Evolutionary conservation across 176 grass and related monocot genomes (phyloP), one percentile per base, ranked within the genome.

Genomic region (Phoenix roebelenii): DNA sequence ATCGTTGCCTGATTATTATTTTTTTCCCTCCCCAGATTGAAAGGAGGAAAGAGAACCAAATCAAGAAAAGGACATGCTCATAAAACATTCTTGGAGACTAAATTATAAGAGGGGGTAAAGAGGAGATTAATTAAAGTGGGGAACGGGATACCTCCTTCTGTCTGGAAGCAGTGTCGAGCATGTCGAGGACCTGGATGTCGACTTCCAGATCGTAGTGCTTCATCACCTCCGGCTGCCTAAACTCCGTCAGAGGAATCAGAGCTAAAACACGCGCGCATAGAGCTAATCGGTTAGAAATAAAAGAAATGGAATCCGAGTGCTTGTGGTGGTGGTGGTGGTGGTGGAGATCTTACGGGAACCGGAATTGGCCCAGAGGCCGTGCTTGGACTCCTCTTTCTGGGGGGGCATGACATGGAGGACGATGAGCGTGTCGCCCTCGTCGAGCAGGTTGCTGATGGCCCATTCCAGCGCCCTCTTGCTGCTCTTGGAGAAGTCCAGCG

Each of bases 401-500:
- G 60, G 86, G 78, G 16, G 65, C 26, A 51, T 51, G 73, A 88
- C 54, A 74, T 85, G 89, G 72, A 95, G 84, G 59, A 94, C 68
- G 76, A 80, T 54, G 61, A 95, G 57, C 7, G 61, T 87, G 76
- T 89, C 85, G 32, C 89, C 82, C 57, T 61, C 69, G 65, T 69
- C 69, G 19, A 53, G 57, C 3, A 95, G 77, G 72, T 95, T 95
- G 73, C 77, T 79, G 0, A 76, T 16, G 51, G 89, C 73, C 89
- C 89, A 95, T 19, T 18, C 9, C 49, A 89, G 78, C 58, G 85
- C 85, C 66, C 66, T 72, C 75, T 95, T 95, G 89, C 89, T 95
- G 78, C 89, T 95, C 17, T 61, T n/a, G 49, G 89, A 95, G 82
- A 89, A 85, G 59, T 89, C 85, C 85, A 89, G 78, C 44, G 85